Conservation (phyloP, 305 asterid species). For the Fraxinus baroniana region DNA sequence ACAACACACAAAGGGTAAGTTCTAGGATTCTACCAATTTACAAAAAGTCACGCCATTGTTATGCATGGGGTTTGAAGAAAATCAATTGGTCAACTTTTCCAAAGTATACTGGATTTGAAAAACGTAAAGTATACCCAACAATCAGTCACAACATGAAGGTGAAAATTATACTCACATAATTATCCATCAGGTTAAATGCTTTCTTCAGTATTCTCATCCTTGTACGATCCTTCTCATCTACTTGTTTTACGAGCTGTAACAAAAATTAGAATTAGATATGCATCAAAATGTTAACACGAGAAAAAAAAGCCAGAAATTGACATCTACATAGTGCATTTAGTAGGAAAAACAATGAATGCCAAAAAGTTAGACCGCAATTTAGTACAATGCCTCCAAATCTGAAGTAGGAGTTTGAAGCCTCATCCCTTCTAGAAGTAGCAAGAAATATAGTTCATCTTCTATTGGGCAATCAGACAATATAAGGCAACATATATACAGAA, state of each 20-base stretch:
- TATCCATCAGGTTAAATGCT: constrained; percentile 78
- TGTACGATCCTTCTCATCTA: constrained; percentile 67
- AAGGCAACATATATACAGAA: background rate
- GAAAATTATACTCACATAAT: constrained; percentile 52
- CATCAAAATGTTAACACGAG: background rate
- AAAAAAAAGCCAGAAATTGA: background rate
- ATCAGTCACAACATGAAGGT: background rate
- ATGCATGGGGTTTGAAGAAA: constrained; percentile 4
- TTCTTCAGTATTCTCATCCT: constrained; percentile 75
- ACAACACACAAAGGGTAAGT: background rate
- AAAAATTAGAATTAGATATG: constrained; percentile 23
- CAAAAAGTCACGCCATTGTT: background rate
- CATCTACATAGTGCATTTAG: background rate
- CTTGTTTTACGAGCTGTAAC: constrained; percentile 85
- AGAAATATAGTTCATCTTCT: constrained; percentile 2
- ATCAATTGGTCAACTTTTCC: constrained; percentile 15
- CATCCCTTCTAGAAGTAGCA: background rate
- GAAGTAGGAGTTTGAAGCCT: constrained; percentile 6
- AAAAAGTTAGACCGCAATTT: constrained; percentile 5
- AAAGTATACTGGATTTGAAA: background rate
- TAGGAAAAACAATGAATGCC: background rate
- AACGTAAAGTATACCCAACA: background rate
- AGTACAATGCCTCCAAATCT: constrained; percentile 6
- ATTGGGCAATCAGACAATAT: constrained; percentile 1
- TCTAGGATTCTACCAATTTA: constrained; percentile 16